phyloP scores from a whole-genome alignment of 1,284 basidiomycete species.

The Boletus mariae region DNA sequence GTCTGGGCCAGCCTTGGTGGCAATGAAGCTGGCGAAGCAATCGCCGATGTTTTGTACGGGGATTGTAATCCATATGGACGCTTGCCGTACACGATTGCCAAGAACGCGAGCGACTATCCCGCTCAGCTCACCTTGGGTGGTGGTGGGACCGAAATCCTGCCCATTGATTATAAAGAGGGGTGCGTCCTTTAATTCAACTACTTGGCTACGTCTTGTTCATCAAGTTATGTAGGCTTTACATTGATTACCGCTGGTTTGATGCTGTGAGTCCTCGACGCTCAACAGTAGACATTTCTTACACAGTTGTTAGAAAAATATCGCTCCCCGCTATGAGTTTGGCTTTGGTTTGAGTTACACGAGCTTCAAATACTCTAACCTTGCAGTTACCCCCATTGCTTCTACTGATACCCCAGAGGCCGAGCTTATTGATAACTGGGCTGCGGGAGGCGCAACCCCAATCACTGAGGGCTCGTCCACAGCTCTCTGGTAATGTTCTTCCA shows the following conservation, averaged over 20 bases:
- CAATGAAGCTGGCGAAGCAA: constrained; percentile 49
- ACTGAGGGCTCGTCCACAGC: constrained; percentile 30
- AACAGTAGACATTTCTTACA: background rate
- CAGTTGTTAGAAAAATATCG: constrained; percentile 37
- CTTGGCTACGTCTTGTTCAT: constrained; percentile 11
- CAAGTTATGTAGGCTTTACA: constrained; percentile 35
- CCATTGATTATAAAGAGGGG: constrained; percentile 39
- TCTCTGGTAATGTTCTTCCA: constrained; percentile 26
- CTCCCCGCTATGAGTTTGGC: constrained; percentile 62
- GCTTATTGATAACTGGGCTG: constrained; percentile 51
- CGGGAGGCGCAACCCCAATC: constrained; percentile 42
- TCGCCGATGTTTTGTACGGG: constrained; percentile 46
- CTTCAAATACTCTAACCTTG: constrained; percentile 64
- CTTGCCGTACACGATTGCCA: constrained; percentile 60
- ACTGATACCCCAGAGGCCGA: constrained; percentile 34
- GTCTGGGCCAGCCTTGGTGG: constrained; percentile 55
- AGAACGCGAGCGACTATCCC: constrained; percentile 32
- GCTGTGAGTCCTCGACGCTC: constrained; percentile 21
- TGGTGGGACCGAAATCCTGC: constrained; percentile 22
- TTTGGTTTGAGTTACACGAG: constrained; percentile 73
- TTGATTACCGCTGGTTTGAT: constrained; percentile 60
- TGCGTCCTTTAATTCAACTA: constrained; percentile 23
- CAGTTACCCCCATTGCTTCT: constrained; percentile 38
- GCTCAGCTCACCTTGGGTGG: constrained; percentile 34
- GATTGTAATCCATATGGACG: constrained; percentile 52